These are phyloP conservation scores for Fusarium nematophilum DNA, from an alignment of 2,329 filamentous ascomycete genomes.

Conservation along the genomic window DNA sequence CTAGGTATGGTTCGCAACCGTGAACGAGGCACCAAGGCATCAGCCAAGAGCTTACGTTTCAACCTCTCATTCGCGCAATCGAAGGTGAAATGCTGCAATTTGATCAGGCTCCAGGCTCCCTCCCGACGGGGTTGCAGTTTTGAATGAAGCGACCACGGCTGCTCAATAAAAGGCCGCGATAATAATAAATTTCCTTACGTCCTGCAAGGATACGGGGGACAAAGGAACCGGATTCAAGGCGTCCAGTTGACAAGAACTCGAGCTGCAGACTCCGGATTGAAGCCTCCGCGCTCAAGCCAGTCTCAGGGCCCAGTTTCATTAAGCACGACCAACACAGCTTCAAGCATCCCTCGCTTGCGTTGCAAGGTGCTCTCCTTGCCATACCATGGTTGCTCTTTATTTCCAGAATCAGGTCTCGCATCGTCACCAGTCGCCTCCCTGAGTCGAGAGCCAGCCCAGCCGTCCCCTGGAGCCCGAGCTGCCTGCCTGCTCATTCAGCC, in stretches of 20 bases:
- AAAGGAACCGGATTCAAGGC: background rate
- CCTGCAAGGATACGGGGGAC: background rate
- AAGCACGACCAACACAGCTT: background rate
- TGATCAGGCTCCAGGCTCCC: background rate
- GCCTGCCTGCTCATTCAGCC: background rate
- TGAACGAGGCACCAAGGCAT: conserved; percentile 4
- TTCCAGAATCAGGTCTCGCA: too few species aligned
- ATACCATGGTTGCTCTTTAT: background rate
- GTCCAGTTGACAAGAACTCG: background rate
- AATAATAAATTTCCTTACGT: background rate
- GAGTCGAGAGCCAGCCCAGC: too few species aligned
- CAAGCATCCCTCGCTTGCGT: background rate
- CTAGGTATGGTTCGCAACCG: conserved; percentile 24
- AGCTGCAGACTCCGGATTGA: conserved; percentile 2
- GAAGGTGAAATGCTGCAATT: conserved; percentile 5
- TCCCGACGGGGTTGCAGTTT: conserved; percentile 13
- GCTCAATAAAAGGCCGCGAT: background rate
- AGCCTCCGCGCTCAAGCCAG: conserved; percentile 11
- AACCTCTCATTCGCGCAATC: conserved; percentile 20
- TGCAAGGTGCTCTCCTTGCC: background rate
- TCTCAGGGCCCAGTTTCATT: conserved; percentile 1
- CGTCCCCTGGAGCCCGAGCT: too few species aligned
- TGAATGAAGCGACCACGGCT: conserved; percentile 1
- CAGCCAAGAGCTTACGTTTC: conserved; percentile 23
- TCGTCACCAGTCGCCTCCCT: background rate